Conservation (phyloP, 2,329 filamentous ascomycete species). For the Dactylellina sp. region DNA sequence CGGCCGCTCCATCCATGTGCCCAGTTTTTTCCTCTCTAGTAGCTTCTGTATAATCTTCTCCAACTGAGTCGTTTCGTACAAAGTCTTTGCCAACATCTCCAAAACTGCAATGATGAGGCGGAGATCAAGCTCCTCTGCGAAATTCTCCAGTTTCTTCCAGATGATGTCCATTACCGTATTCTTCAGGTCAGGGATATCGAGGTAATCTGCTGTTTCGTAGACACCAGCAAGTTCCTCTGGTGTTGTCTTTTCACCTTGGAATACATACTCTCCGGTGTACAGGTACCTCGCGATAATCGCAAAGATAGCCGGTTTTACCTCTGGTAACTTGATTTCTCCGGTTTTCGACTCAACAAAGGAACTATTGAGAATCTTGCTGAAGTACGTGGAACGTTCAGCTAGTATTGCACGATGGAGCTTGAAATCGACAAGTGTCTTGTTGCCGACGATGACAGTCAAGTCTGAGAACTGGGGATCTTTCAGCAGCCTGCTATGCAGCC, state of each 20-base stretch:
- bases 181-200: slow-evolving; percentile 33
- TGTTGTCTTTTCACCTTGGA: slow-evolving; percentile 1
- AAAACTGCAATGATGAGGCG: slow-evolving; percentile 21
- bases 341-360: slow-evolving; percentile 16
- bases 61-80: neutral
- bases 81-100: slow-evolving; percentile 27
- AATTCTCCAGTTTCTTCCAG: slow-evolving; percentile 15
- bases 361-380: slow-evolving; percentile 53
- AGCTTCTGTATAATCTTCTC: slow-evolving; percentile 29
- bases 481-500: slow-evolving; percentile 12
- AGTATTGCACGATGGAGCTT: slow-evolving; percentile 57
- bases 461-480: slow-evolving; percentile 35
- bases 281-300: slow-evolving; percentile 14
- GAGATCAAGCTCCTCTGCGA: slow-evolving; percentile 18
- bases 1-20: slow-evolving; percentile 16
- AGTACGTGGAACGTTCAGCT: slow-evolving; percentile 56
- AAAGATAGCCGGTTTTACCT: slow-evolving; percentile 19
- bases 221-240: slow-evolving; percentile 11
- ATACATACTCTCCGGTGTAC: slow-evolving; percentile 31
- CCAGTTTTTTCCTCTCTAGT: slow-evolving; percentile 23
- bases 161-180: slow-evolving; percentile 10
- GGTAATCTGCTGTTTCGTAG: slow-evolving; percentile 33
- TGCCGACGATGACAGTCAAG: slow-evolving; percentile 24
- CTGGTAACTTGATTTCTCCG: slow-evolving; percentile 14
- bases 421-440: slow-evolving; percentile 32